A percentile compares a stretch with the other conserved stretches of the same genome.
Conservation (phyloP, 2,329 filamentous ascomycete species). For the Fusarium begoniae region DNA sequence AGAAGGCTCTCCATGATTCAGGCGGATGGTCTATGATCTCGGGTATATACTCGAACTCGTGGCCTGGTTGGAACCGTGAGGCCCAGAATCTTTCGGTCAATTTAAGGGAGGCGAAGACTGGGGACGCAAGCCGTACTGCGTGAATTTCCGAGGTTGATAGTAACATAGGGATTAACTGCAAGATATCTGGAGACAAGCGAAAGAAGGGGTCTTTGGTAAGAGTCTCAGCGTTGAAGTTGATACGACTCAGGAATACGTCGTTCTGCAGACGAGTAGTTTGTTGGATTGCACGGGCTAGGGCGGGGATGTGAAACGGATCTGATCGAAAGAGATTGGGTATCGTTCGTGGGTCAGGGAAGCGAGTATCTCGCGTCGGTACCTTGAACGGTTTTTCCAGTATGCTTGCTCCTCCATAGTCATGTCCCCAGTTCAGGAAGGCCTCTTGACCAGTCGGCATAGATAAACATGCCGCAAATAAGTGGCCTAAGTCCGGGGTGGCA, state of each 20-base stretch:
- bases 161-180: background rate
- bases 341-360: background rate
- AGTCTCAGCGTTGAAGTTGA: background rate
- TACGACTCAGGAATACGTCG: background rate
- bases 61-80: background rate
- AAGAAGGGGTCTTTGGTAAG: background rate
- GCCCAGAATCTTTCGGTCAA: background rate
- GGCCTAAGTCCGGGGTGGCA: background rate
- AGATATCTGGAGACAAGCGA: background rate
- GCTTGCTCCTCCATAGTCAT: background rate
- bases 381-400: background rate
- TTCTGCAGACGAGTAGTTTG: background rate
- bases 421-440: background rate
- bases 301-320: background rate
- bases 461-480: background rate
- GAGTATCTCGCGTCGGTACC: background rate
- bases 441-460: background rate
- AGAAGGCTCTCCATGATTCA: background rate
- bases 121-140: background rate
- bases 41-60: background rate
- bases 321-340: background rate
- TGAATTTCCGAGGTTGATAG: background rate
- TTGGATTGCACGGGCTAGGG: background rate
- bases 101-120: background rate
- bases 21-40: background rate